Evolutionary conservation across 1,284 basidiomycete genomes (phyloP).

Genomic region (Rhodotorula sp.): DNA sequence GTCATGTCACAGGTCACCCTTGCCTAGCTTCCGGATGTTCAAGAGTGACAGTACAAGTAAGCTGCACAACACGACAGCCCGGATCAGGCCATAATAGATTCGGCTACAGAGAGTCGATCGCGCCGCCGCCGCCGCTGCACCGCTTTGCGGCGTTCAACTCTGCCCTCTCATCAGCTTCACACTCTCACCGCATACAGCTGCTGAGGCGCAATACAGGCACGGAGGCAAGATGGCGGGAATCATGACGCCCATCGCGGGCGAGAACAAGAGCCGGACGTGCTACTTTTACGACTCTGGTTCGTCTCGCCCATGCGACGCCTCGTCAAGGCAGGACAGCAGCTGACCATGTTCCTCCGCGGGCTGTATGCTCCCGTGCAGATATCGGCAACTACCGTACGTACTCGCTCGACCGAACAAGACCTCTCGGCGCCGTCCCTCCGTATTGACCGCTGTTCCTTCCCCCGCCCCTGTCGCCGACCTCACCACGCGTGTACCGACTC

Average conservation of each 20-base stretch:
- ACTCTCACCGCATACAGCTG: too few species aligned
- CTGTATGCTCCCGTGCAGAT: constrained; percentile 17
- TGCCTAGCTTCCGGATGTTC: too few species aligned
- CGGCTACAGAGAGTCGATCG: too few species aligned
- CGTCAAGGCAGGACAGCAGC: background rate
- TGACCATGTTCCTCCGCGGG: background rate
- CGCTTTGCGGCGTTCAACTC: too few species aligned
- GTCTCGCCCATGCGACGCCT: background rate
- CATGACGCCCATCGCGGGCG: constrained; percentile 37
- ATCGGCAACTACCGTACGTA: constrained; percentile 45
- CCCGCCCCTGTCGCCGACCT: background rate
- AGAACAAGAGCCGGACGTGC: constrained; percentile 44
- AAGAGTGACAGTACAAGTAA: too few species aligned
- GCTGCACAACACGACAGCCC: too few species aligned
- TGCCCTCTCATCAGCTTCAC: too few species aligned
- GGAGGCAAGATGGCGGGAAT: constrained; percentile 22
- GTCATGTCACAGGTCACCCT: too few species aligned
- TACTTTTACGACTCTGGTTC: constrained; percentile 82
- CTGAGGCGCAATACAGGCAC: too few species aligned
- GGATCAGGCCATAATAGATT: too few species aligned
- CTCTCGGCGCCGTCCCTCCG: background rate
- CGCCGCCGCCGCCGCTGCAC: too few species aligned
- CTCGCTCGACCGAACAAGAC: too few species aligned
- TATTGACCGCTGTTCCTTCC: background rate
- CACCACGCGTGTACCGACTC: background rate